Evolutionary conservation across 1,284 basidiomycete species (phyloP).

Genomic region (Volvariella surrecta): DNA sequence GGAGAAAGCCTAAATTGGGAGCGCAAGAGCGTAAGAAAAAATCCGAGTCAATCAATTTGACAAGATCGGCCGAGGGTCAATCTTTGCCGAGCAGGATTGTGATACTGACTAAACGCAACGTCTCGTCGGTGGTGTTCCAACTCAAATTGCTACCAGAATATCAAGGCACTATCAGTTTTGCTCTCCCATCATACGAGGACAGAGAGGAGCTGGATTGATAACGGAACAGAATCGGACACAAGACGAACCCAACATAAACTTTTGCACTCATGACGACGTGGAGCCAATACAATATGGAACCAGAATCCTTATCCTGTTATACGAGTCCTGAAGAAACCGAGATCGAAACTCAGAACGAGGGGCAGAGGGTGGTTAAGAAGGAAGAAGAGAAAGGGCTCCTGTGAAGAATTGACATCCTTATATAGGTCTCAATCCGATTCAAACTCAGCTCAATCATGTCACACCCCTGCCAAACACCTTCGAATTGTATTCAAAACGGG

Average conservation of each 20-base stretch:
- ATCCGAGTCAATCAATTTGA: background rate
- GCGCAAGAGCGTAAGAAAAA: background rate
- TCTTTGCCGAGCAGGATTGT: background rate
- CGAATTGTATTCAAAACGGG: conserved; percentile 1
- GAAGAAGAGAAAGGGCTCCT: conserved; percentile 20
- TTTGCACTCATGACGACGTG: conserved; percentile 58
- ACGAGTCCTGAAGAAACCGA: conserved; percentile 36
- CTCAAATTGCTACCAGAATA: conserved; percentile 68
- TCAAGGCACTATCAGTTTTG: conserved; percentile 41
- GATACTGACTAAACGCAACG: conserved; percentile 75
- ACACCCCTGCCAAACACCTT: too few relatives aligned
- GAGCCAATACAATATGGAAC: conserved; percentile 33
- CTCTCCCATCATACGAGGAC: conserved; percentile 26
- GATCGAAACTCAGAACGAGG: conserved; percentile 41
- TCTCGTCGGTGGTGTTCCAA: conserved; percentile 93
- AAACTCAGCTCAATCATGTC: conserved; percentile 34
- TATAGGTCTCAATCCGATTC: conserved; percentile 36
- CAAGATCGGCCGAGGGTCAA: too few relatives aligned
- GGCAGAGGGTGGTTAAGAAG: conserved; percentile 32
- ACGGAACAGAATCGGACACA: conserved; percentile 27
- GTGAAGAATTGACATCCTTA: conserved; percentile 28
- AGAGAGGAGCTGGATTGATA: conserved; percentile 29
- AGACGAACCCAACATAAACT: conserved; percentile 82
- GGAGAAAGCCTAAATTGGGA: conserved; percentile 61
- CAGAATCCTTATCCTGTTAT: conserved; percentile 18